These are phyloP conservation scores for Rhodotorula babjevae DNA, from an alignment of 768 basidiomycete genomes.

Conservation along the genomic window DNA sequence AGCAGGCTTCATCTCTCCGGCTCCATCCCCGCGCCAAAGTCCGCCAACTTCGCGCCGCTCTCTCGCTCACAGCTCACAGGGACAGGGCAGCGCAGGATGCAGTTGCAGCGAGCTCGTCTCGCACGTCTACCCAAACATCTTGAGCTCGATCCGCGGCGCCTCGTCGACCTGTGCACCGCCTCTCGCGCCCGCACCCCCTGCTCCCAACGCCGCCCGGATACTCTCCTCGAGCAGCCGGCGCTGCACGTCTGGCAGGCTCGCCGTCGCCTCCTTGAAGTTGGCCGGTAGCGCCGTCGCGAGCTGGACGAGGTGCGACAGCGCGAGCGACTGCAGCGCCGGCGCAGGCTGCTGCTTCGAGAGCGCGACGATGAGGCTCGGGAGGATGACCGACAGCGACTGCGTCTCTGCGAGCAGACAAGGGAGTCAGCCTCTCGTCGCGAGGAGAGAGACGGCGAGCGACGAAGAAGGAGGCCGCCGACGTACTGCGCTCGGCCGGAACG, in stretches of 20 bases:
- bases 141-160: conserved; percentile 27
- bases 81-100: no score
- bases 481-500: conserved; percentile 61
- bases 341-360: conserved; percentile 56
- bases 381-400: conserved; percentile 24
- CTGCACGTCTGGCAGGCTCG: conserved; percentile 57
- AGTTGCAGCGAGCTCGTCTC: no score
- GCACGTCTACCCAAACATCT: conserved; percentile 16
- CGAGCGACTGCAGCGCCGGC: conserved; percentile 56
- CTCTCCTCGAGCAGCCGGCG: conserved; percentile 68
- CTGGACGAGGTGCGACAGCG: conserved; percentile 62
- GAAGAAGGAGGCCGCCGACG: conserved; percentile 43
- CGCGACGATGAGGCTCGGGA: conserved; percentile 52
- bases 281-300: conserved; percentile 67
- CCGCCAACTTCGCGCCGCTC: no score
- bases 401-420: background rate
- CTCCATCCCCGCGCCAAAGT: background rate
- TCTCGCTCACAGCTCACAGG: background rate
- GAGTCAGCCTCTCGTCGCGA: no score
- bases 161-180: background rate
- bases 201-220: conserved; percentile 54
- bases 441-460: no score
- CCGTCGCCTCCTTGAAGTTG: conserved; percentile 80
- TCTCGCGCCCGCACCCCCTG: background rate
- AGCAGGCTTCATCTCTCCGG: no score